Evolutionary conservation across 352 stramenopile genomes (phyloP), one percentile per base, ranked within the genome.

Genomic region (Aphanomyces astaci): DNA sequence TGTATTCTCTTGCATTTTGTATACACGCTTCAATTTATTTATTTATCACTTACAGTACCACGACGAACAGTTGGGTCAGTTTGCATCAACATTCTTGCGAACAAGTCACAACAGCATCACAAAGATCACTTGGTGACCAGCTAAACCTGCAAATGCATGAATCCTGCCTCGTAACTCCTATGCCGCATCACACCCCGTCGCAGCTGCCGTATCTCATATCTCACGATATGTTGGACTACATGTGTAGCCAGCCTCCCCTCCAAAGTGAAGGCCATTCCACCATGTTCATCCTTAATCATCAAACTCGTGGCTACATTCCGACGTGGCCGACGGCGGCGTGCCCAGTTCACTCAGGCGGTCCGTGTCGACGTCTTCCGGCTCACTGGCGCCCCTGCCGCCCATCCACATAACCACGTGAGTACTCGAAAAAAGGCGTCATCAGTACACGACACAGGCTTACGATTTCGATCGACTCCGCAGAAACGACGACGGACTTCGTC

Each of bases 401-500:
- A n/a, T n/a, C n/a, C n/a, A n/a, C n/a, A n/a, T n/a, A n/a, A n/a
- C n/a, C n/a, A n/a, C n/a, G n/a, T n/a, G n/a, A n/a, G n/a, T n/a
- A n/a, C n/a, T n/a, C n/a, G n/a, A n/a, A n/a, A n/a, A n/a, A n/a
- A n/a, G n/a, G n/a, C n/a, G n/a, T n/a, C n/a, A n/a, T n/a, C n/a
- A n/a, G n/a, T n/a, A n/a, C n/a, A n/a, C n/a, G n/a, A n/a, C n/a
- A n/a, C n/a, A n/a, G n/a, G 1, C 51, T 10, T 59, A 59, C 51
- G 51, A 59, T 59, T 59, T 59, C 25, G 51, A 59, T 59, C 51
- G 51, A 19, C n/a, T 39, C 25, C 51, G 51, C 17, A 59, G 7
- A 15, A 43, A 19, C 13, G 51, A 19, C 13, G 51, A 59, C 25
- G 51, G 51, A 59, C 51, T 59, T 19, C 51, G 51, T 19, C 33